Evolutionary conservation across 140 eudicot genomes (phyloP), one percentile per base, ranked within the genome.

Genomic region (Erigeron philadelphicus): DNA sequence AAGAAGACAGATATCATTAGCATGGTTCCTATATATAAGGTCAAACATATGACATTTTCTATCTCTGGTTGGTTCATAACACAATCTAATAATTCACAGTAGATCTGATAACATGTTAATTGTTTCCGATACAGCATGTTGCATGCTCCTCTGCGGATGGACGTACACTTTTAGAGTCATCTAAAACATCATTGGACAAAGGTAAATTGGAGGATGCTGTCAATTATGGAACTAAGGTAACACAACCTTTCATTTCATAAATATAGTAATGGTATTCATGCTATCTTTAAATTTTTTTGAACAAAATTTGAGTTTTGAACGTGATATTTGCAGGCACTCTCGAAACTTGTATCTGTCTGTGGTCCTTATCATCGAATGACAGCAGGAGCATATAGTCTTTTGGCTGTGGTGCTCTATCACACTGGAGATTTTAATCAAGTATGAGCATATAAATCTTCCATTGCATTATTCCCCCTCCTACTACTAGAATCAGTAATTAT

Each of bases 351-450:
- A 50, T 78, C 87, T 16, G 96, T 89, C 10, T 89, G 96, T 84
- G 96, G 96, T 64, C 96, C 96, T 64, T 89, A 89, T 79, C 96
- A 89, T 84, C 88, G 96, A 66, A 89, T 89, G 96, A 89, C 96
- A 17, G 95, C 96, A 13, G 96, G 96, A 41, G 96, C 96, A 65
- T 89, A 89, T 75, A 89, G 96, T 82, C 95, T 89, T 69, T 79
- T 89, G 82, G 96, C 96, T 72, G 96, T 89, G 58, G 96, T 89
- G 72, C 92, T 89, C 62, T 89, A 89, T 73, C 96, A 89, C 79
- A 89, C 95, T 11, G 95, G 96, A 48, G 96, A 86, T 73, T 89
- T 86, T 78, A 89, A 84, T 79, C 96, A 90, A 95, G 97, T 90
- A 56, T 53, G 77, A 52, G 64, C 70, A 25, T 82, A 43, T 59